Percentiles rank a stretch among this genome's conserved stretches.
Evolutionary conservation across 495 filamentous ascomycete species (phyloP).

Genomic region (Chaetomium cochliodes): DNA sequence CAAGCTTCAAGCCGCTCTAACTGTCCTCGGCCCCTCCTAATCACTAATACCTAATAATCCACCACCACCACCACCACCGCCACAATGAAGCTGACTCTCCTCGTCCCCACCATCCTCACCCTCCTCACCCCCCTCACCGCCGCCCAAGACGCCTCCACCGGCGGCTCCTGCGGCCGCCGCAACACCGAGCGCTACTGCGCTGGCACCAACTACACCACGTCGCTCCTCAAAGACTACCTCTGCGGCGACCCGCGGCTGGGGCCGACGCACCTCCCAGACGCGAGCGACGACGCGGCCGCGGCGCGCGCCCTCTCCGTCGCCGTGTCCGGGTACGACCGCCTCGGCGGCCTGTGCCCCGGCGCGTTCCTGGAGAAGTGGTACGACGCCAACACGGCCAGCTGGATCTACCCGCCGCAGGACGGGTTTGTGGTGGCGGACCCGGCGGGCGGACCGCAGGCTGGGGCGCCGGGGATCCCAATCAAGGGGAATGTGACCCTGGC

Average conservation of each 20-base stretch:
- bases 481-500: slow-evolving; percentile 47
- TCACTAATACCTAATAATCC: neutral
- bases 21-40: neutral
- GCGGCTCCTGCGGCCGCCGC: slow-evolving; percentile 3
- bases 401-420: slow-evolving; percentile 43
- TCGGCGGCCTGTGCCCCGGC: slow-evolving; percentile 49
- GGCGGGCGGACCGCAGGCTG: neutral
- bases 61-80: neutral
- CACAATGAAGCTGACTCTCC: slow-evolving; percentile 6
- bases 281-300: slow-evolving; percentile 7
- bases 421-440: slow-evolving; percentile 45
- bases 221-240: slow-evolving; percentile 37
- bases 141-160: neutral
- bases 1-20: neutral
- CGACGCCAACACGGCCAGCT: slow-evolving; percentile 36
- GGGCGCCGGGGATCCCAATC: slow-evolving; percentile 35
- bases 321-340: slow-evolving; percentile 45
- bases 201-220: slow-evolving; percentile 41
- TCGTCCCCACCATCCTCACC: neutral
- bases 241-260: slow-evolving; percentile 56
- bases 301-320: slow-evolving; percentile 41
- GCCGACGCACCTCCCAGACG: slow-evolving; percentile 42
- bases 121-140: neutral
- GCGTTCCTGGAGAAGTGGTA: slow-evolving; percentile 51
- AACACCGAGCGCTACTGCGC: slow-evolving; percentile 34